These are phyloP conservation scores for Penicillium angulare DNA, from an alignment of 495 filamentous ascomycete species.

Conservation along the genomic window DNA sequence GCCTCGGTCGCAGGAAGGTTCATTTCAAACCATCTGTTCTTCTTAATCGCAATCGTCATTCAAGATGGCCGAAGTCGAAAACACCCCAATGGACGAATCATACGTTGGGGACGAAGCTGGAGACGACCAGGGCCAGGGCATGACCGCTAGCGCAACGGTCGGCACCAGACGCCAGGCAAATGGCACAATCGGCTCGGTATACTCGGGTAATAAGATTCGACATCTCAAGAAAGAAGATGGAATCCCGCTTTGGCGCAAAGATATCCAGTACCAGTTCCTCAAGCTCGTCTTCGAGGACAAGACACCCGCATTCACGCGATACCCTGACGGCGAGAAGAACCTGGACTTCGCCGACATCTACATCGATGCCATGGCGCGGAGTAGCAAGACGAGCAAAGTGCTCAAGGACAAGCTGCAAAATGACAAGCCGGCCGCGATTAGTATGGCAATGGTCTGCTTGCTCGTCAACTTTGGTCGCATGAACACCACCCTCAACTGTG, in stretches of 20 bases:
- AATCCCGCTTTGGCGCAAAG: constrained; percentile 92
- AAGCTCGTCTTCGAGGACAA: constrained; percentile 87
- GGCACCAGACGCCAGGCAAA: constrained; percentile 65
- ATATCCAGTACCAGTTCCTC: constrained; percentile 97
- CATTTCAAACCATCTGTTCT: not conserved
- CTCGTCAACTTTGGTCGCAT: constrained; percentile 96
- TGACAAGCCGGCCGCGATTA: constrained; percentile 86
- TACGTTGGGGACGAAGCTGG: constrained; percentile 41
- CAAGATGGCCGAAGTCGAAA: constrained; percentile 44
- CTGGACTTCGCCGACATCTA: constrained; percentile 95
- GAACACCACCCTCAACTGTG: constrained; percentile 99
- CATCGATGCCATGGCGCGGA: constrained; percentile 96
- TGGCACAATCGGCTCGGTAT: constrained; percentile 64
- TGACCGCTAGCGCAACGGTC: constrained; percentile 52
- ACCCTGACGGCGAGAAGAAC: constrained; percentile 63
- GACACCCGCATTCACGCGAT: constrained; percentile 82
- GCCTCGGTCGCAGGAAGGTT: not conserved
- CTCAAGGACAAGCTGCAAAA: constrained; percentile 93
- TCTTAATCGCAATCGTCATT: constrained; percentile 4
- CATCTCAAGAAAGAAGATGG: constrained; percentile 98
- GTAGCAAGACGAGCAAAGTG: constrained; percentile 98
- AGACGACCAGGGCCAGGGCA: constrained; percentile 47
- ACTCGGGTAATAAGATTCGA: constrained; percentile 88
- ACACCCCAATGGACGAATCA: constrained; percentile 44
- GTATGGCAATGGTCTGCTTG: constrained; percentile 99